These are phyloP conservation scores for Candida yuanshanica DNA, from an alignment of 805 yeast species.

Conservation along the genomic window DNA sequence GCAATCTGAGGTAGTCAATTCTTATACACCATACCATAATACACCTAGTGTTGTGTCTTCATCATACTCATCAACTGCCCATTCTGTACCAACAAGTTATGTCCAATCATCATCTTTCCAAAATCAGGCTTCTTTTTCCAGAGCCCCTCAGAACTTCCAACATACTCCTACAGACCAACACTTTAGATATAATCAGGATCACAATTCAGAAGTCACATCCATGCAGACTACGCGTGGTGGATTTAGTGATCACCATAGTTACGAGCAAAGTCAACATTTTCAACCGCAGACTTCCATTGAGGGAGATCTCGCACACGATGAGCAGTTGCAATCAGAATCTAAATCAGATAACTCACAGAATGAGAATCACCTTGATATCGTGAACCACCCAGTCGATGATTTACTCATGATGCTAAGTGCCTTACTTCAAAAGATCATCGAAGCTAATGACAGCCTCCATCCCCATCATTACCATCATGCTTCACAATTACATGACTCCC, in stretches of 20 bases:
- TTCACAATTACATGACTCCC: conserved; percentile 25
- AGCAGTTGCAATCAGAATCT: conserved; percentile 9
- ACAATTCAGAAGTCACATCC: conserved; percentile 1
- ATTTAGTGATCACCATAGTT: neutral
- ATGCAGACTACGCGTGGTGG: conserved; percentile 8
- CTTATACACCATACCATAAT: conserved; percentile 35
- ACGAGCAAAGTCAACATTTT: neutral
- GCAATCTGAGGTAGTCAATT: conserved; percentile 18
- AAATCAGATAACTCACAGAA: conserved; percentile 2
- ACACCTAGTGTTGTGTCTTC: conserved; percentile 44
- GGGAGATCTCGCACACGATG: conserved; percentile 5
- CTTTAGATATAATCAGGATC: conserved; percentile 2
- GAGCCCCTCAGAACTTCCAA: conserved; percentile 46
- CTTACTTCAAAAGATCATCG: conserved; percentile 77
- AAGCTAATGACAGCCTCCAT: conserved; percentile 80
- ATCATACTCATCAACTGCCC: conserved; percentile 34
- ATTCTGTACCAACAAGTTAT: conserved; percentile 19
- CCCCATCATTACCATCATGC: conserved; percentile 39
- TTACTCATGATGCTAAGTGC: conserved; percentile 81
- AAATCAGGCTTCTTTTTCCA: conserved; percentile 25
- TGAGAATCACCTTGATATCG: conserved; percentile 43
- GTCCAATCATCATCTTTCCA: conserved; percentile 12
- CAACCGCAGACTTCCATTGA: conserved; percentile 14
- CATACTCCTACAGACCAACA: conserved; percentile 1
- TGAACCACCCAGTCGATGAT: conserved; percentile 76